These are phyloP conservation scores for Botrytis fragariae DNA, from an alignment of 2,329 filamentous ascomycete species.

Conservation along the genomic window DNA sequence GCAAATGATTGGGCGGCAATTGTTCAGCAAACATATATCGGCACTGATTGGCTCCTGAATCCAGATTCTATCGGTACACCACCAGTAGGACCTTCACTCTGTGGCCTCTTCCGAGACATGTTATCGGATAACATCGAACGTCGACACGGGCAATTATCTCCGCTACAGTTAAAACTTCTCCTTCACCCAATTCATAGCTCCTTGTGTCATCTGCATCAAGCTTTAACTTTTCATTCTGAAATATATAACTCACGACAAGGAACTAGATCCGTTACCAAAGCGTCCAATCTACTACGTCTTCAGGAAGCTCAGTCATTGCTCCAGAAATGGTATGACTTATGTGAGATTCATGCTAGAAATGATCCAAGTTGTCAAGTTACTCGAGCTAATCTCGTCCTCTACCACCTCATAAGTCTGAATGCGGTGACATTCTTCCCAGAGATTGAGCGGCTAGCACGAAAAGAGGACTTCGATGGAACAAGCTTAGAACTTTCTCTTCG, in stretches of 20 bases:
- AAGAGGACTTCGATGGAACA: slow-evolving; percentile 55
- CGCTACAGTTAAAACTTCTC: slow-evolving; percentile 63
- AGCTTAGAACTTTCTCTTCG: slow-evolving; percentile 51
- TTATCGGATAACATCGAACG: slow-evolving; percentile 59
- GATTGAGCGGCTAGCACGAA: slow-evolving; percentile 63
- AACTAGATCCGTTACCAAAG: slow-evolving; percentile 52
- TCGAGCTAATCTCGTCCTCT: slow-evolving; percentile 64
- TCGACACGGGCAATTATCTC: slow-evolving; percentile 45
- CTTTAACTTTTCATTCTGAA: slow-evolving; percentile 64
- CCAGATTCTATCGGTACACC: slow-evolving; percentile 44
- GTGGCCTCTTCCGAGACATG: slow-evolving; percentile 66
- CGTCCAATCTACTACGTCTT: slow-evolving; percentile 58
- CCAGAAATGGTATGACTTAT: slow-evolving; percentile 66
- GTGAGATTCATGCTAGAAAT: slow-evolving; percentile 53
- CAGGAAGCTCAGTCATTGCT: slow-evolving; percentile 64
- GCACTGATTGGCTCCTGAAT: slow-evolving; percentile 41
- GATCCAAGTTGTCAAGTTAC: slow-evolving; percentile 58
- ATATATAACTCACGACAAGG: slow-evolving; percentile 45
- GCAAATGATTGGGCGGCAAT: slow-evolving; percentile 58
- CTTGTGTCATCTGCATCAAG: slow-evolving; percentile 62
- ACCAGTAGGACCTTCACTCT: slow-evolving; percentile 56
- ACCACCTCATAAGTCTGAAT: slow-evolving; percentile 69
- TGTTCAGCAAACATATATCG: slow-evolving; percentile 58
- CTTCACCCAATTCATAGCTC: slow-evolving; percentile 66
- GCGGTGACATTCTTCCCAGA: slow-evolving; percentile 65